These are phyloP conservation scores for Dryas alaskensis DNA, from an alignment of 306 rosid species.

Conservation along the genomic window DNA sequence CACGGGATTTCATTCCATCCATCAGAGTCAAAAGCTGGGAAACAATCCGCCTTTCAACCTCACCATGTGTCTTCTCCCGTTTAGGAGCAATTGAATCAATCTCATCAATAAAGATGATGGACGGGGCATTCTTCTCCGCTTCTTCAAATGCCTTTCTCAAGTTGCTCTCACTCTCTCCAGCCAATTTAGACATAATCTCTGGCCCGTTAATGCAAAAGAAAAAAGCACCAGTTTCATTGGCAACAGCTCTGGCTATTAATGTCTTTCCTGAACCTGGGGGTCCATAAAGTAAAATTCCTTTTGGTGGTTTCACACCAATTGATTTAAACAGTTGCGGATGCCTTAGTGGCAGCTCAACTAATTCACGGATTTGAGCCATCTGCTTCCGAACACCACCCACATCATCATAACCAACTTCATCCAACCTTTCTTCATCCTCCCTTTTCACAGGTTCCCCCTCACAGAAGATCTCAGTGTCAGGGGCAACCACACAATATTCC, in stretches of 20 bases:
- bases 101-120: slow-evolving; percentile 70
- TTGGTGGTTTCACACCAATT: slow-evolving; percentile 73
- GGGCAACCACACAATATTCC: slow-evolving; percentile 64
- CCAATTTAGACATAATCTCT: slow-evolving; percentile 67
- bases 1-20: slow-evolving; percentile 65
- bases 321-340: slow-evolving; percentile 66
- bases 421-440: slow-evolving; percentile 62
- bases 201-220: slow-evolving; percentile 64
- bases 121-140: slow-evolving; percentile 68
- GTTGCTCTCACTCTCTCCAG: slow-evolving; percentile 72
- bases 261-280: slow-evolving; percentile 71
- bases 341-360: slow-evolving; percentile 66
- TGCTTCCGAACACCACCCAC: slow-evolving; percentile 73
- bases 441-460: slow-evolving; percentile 63
- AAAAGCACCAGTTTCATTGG: slow-evolving; percentile 71
- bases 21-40: slow-evolving; percentile 65
- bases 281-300: slow-evolving; percentile 67
- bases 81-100: slow-evolving; percentile 69
- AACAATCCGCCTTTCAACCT: slow-evolving; percentile 66
- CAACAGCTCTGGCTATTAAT: slow-evolving; percentile 61
- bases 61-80: slow-evolving; percentile 66
- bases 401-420: slow-evolving; percentile 67
- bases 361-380: slow-evolving; percentile 70
- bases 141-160: slow-evolving; percentile 69
- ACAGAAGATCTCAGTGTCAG: slow-evolving; percentile 63